Evolutionary conservation across 2,329 filamentous ascomycete species (phyloP), one percentile per base, ranked within the genome.

Genomic region (Mycosphaerella arachidis): DNA sequence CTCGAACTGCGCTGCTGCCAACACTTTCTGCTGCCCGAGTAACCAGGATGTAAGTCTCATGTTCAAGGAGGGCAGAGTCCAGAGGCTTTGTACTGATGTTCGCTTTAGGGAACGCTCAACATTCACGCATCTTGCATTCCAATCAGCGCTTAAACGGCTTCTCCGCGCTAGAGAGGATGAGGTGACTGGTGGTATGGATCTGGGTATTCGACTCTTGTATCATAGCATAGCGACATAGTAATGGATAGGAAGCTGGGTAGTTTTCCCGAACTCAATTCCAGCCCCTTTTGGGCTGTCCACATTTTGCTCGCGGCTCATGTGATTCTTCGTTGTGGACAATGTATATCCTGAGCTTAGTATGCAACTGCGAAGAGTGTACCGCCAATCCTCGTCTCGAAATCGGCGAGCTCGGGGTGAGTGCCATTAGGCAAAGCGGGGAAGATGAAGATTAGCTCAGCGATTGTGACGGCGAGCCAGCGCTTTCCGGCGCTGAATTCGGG

Each of bases 381-480:
- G n/a, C n/a, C n/a, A n/a, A n/a, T n/a, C n/a, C n/a, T n/a, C n/a
- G n/a, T n/a, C n/a, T n/a, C n/a, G n/a, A n/a, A n/a, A n/a, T 67
- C 56, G 10, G 67, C 63, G 6, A 56, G n/a, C 27, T 48, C 56
- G 29, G 35, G 37, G 31, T 55, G 50, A 6, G 66, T 69, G n/a
- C 68, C 69, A 59, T 71, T 70, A 16, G 68, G 61, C 48, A 71
- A 59, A 20, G 63, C 66, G 31, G 62, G 62, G 62, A 66, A 71
- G 60, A 71, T 65, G 59, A 70, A 70, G 54, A 70, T 68, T 45
- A 68, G 66, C 61, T 71, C 68, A 29, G 67, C 68, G 48, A 63
- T 65, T 16, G 68, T 65, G 53, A 70, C 67, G 37, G 61, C 65
- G 29, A 70, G 60, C 67, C 67, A 69, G 45, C 62, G 35, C 31